Evolutionary conservation across 768 basidiomycete species (phyloP).

Genomic region (Mycena galericulata): DNA sequence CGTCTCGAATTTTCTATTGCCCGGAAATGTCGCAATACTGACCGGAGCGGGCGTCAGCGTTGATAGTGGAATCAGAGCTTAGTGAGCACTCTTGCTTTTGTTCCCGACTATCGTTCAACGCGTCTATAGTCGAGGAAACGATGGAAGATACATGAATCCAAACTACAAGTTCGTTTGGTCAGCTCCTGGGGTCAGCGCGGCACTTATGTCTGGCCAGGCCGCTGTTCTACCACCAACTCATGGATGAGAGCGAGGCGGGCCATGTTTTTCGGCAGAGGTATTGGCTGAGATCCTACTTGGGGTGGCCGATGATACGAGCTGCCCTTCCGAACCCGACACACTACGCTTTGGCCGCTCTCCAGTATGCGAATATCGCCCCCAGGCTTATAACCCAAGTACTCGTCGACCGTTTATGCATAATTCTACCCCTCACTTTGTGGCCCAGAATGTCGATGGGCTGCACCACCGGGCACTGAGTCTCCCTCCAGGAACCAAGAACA

Average conservation of each 20-base stretch:
- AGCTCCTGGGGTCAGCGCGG: not conserved
- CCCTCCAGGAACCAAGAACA: conserved; percentile 53
- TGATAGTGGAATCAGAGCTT: conserved; percentile 96
- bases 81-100: conserved; percentile 45
- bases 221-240: conserved; percentile 86
- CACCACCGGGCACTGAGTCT: conserved; percentile 81
- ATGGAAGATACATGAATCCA: conserved; percentile 92
- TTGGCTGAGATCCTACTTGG: conserved; percentile 86
- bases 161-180: conserved; percentile 80
- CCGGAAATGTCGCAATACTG: conserved; percentile 79
- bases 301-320: conserved; percentile 89
- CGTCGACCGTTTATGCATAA: not conserved
- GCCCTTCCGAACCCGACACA: conserved; percentile 91
- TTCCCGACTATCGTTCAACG: not conserved
- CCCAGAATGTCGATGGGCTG: conserved; percentile 91
- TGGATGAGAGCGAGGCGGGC: conserved; percentile 78
- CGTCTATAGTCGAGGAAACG: conserved; percentile 65
- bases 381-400: conserved; percentile 84
- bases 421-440: not conserved
- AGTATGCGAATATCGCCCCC: conserved; percentile 70
- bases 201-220: conserved; percentile 54
- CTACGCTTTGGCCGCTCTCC: conserved; percentile 86
- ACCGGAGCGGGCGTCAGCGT: conserved; percentile 97
- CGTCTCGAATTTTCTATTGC: conserved; percentile 73
- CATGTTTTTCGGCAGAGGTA: conserved; percentile 86